Percentiles rank a stretch among this genome's conserved stretches.
These are phyloP conservation scores for Huntiella bhutanensis DNA, from an alignment of 2,329 filamentous ascomycete species.

Conservation along the genomic window DNA sequence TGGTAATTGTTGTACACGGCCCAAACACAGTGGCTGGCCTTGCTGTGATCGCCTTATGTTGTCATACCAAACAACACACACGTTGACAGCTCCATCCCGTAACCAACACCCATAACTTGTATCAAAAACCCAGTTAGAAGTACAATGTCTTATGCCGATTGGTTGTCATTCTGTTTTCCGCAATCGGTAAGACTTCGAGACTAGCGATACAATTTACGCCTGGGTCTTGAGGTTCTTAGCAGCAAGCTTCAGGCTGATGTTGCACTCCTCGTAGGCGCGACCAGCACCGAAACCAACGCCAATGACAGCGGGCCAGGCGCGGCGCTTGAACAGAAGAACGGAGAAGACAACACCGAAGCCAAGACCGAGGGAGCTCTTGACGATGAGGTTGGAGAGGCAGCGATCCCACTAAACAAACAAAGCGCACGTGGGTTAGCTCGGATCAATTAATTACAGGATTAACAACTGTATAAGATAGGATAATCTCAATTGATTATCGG, in stretches of 20 bases:
- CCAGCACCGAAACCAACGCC: slow-evolving; percentile 90
- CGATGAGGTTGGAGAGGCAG: slow-evolving; percentile 91
- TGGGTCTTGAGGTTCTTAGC: slow-evolving; percentile 37
- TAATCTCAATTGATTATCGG: too few species aligned
- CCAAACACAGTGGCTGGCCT: not conserved
- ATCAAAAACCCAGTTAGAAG: slow-evolving; percentile 3
- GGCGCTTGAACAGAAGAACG: slow-evolving; percentile 91
- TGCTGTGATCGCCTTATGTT: not conserved
- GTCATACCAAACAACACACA: not conserved
- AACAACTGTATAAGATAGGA: too few species aligned
- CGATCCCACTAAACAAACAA: slow-evolving; percentile 63
- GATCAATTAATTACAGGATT: not conserved
- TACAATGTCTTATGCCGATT: slow-evolving; percentile 5
- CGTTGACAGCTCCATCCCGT: too few species aligned
- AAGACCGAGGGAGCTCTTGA: slow-evolving; percentile 89
- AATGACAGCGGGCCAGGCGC: slow-evolving; percentile 92
- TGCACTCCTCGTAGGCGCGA: slow-evolving; percentile 95
- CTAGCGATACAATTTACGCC: slow-evolving; percentile 9
- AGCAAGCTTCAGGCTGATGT: slow-evolving; percentile 52
- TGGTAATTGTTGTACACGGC: slow-evolving; percentile 11
- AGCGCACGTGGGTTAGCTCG: slow-evolving; percentile 14
- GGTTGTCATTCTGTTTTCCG: slow-evolving; percentile 4
- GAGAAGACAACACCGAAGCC: slow-evolving; percentile 98
- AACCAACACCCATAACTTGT: not conserved
- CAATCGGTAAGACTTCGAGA: slow-evolving; percentile 2